These are phyloP conservation scores for Lentinus tigrinus DNA, from an alignment of 768 basidiomycete species.

Conservation along the genomic window DNA sequence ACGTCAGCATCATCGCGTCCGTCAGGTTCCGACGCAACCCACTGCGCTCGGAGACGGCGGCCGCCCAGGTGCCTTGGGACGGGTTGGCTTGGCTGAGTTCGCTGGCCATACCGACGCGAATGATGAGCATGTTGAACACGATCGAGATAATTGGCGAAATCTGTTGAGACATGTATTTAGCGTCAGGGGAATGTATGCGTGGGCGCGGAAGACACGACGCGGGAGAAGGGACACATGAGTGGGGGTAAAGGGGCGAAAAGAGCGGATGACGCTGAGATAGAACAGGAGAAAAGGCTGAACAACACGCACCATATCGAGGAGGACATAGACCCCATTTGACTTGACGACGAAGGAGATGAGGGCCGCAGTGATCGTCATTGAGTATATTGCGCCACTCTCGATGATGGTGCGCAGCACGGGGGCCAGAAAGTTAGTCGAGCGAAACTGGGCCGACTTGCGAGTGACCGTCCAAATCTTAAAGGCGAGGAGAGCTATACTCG, in stretches of 20 bases:
- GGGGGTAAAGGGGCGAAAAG: not conserved
- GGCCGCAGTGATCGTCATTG: conserved; percentile 32
- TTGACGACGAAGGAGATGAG: conserved; percentile 29
- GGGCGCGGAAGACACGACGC: not conserved
- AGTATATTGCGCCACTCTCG: conserved; percentile 40
- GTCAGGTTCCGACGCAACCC: conserved; percentile 4
- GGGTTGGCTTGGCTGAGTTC: conserved; percentile 3
- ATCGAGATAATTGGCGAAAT: conserved; percentile 40
- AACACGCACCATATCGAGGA: conserved; percentile 35
- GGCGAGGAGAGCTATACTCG: conserved; percentile 27
- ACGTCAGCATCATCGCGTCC: no score
- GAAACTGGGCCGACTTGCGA: conserved; percentile 17
- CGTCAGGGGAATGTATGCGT: not conserved
- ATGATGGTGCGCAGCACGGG: conserved; percentile 33
- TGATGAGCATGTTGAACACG: conserved; percentile 43
- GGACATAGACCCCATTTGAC: conserved; percentile 34
- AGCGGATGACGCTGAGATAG: not conserved
- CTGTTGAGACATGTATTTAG: conserved; percentile 17
- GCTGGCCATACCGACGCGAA: conserved; percentile 32
- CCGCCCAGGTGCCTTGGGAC: not conserved
- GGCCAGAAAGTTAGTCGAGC: conserved; percentile 13
- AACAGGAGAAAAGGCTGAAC: not conserved
- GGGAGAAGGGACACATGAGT: not conserved
- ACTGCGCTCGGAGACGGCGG: conserved; percentile 4
- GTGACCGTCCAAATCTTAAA: conserved; percentile 33